Conservation (phyloP, 106 monocot genomes). For the Xerophyta viscosa region DNA sequence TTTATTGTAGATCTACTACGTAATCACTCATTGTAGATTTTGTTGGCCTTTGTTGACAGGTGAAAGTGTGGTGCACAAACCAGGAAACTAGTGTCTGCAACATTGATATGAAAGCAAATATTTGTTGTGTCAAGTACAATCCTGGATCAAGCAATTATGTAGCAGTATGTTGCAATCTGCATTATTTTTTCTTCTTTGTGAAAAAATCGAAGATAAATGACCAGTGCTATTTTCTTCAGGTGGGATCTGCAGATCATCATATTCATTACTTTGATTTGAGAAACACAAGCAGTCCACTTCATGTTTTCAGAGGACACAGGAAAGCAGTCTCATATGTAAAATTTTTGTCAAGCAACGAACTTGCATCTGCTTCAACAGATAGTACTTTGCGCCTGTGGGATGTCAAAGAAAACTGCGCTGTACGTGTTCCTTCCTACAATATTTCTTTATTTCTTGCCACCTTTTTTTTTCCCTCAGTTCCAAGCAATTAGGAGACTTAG, state of each 20-base stretch:
- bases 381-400: constrained; percentile 95
- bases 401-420: constrained; percentile 72
- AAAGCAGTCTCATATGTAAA: constrained; percentile 98
- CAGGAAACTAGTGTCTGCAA: constrained; percentile 91
- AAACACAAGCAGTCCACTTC: constrained; percentile 69
- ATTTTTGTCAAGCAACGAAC: constrained; percentile 80
- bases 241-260: constrained; percentile 94
- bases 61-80: constrained; percentile 93
- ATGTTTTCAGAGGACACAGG: constrained; percentile 77
- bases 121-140: constrained; percentile 98
- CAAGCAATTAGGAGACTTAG: too few species aligned
- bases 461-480: too few species aligned
- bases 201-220: too few species aligned
- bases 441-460: too few species aligned
- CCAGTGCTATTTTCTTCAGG: constrained; percentile 59
- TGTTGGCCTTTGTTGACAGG: constrained; percentile 20
- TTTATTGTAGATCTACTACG: too few species aligned
- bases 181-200: too few species aligned
- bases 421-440: too few species aligned
- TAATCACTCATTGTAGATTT: neutral
- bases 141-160: constrained; percentile 83
- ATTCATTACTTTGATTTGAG: constrained; percentile 97
- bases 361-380: constrained; percentile 95
- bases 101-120: constrained; percentile 98
- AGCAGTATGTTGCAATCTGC: constrained; percentile 54